These are phyloP conservation scores for Vaucheria bursata DNA, from an alignment of 352 stramenopile species.

Conservation along the genomic window DNA sequence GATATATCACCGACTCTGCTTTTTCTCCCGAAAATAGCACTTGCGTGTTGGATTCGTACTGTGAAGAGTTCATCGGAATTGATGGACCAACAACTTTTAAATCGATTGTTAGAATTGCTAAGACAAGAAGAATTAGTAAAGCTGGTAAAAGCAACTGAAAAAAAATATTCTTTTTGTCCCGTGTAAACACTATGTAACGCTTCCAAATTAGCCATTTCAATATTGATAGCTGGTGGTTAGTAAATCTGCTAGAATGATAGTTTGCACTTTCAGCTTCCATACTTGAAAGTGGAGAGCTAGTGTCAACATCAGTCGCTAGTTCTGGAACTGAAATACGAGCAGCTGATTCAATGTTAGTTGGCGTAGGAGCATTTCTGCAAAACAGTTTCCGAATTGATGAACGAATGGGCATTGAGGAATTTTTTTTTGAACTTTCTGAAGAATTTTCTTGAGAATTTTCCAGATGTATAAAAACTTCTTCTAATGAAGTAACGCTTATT, in stretches of 20 bases:
- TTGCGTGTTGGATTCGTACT: conserved; percentile 20
- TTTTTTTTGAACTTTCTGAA: too few relatives aligned
- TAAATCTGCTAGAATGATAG: too few relatives aligned
- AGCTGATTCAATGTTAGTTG: too few relatives aligned
- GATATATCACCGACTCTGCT: background rate
- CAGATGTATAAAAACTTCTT: conserved; percentile 63
- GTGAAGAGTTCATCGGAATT: conserved; percentile 14
- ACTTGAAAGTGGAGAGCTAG: too few relatives aligned
- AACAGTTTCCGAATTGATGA: too few relatives aligned
- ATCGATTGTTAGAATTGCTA: conserved; percentile 34
- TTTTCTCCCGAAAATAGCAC: background rate
- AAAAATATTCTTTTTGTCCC: conserved; percentile 18
- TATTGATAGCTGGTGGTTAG: too few relatives aligned
- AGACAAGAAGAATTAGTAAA: conserved; percentile 29
- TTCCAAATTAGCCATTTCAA: conserved; percentile 43
- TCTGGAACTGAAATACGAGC: too few relatives aligned
- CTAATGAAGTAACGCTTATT: conserved; percentile 92
- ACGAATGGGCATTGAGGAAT: too few relatives aligned
- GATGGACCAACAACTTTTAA: conserved; percentile 26
- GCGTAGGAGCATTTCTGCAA: too few relatives aligned
- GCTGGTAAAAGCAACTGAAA: conserved; percentile 31
- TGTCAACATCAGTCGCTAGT: too few relatives aligned
- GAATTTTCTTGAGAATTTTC: too few relatives aligned
- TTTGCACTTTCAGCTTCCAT: too few relatives aligned
- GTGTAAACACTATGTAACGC: conserved; percentile 15